Evolutionary conservation across 2,329 filamentous ascomycete species (phyloP).

Genomic region (Microcyclosporella mali): DNA sequence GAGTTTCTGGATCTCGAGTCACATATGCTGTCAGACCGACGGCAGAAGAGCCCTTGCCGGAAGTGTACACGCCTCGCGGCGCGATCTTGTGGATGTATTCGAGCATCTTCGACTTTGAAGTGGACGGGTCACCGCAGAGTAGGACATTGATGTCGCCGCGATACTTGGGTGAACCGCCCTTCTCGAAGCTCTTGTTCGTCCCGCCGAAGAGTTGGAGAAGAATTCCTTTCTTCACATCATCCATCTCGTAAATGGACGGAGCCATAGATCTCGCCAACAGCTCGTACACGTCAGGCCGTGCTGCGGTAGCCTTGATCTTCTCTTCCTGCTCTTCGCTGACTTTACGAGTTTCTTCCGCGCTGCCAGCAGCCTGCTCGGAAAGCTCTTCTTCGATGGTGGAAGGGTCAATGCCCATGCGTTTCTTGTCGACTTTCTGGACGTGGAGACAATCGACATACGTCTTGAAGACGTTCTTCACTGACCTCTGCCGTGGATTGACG

Average conservation of each 20-base stretch:
- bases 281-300: constrained; percentile 83
- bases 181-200: constrained; percentile 96
- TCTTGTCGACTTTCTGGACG: constrained; percentile 93
- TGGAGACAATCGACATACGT: constrained; percentile 95
- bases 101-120: constrained; percentile 89
- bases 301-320: constrained; percentile 75
- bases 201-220: constrained; percentile 93
- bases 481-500: constrained; percentile 85
- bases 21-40: constrained; percentile 74
- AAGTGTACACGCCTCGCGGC: constrained; percentile 74
- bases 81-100: constrained; percentile 97
- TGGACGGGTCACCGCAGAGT: constrained; percentile 94
- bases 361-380: constrained; percentile 63
- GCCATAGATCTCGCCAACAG: constrained; percentile 84
- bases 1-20: constrained; percentile 66
- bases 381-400: constrained; percentile 82
- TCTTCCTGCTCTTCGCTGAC: constrained; percentile 80
- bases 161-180: constrained; percentile 91
- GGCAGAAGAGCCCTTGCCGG: constrained; percentile 68
- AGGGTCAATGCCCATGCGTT: constrained; percentile 82
- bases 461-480: constrained; percentile 94
- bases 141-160: constrained; percentile 96
- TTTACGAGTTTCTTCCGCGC: constrained; percentile 76
- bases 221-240: constrained; percentile 98
- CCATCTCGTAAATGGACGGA: constrained; percentile 94